Percentiles rank a stretch among this genome's conserved stretches.
Conservation (phyloP, 306 rosid genomes). For the Lathyrus sativus region DNA sequence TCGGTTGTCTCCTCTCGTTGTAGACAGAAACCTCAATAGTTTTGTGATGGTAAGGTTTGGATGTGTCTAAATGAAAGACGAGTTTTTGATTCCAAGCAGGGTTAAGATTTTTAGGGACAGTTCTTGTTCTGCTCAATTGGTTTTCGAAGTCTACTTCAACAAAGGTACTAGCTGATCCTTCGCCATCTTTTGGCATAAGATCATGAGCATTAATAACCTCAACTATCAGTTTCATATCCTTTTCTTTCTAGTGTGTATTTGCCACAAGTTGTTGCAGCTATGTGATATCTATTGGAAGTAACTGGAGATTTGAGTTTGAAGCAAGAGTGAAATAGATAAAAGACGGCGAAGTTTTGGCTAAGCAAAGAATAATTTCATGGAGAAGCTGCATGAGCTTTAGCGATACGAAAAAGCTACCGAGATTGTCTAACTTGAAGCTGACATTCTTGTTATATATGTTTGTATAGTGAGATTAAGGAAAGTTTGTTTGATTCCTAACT, state of each 20-base stretch:
- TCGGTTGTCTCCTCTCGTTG: constrained; percentile 51
- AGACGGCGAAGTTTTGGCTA: constrained; percentile 35
- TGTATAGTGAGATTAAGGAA: background rate
- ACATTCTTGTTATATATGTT: background rate
- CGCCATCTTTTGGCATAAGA: constrained; percentile 71
- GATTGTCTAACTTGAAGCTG: background rate
- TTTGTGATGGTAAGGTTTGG: constrained; percentile 50
- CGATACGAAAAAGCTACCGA: background rate
- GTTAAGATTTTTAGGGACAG: constrained; percentile 64
- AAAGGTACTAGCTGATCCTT: constrained; percentile 66
- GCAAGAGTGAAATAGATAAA: constrained; percentile 46
- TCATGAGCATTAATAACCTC: constrained; percentile 69
- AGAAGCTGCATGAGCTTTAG: constrained; percentile 49
- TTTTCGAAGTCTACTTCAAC: constrained; percentile 68
- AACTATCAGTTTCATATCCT: constrained; percentile 66
- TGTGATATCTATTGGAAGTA: constrained; percentile 49
- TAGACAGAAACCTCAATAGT: constrained; percentile 55
- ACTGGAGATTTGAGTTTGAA: constrained; percentile 54
- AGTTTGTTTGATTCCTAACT: constrained; percentile 33
- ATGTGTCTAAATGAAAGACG: constrained; percentile 47
- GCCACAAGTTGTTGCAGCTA: constrained; percentile 44
- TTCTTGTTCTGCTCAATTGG: constrained; percentile 57
- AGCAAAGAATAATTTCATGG: constrained; percentile 67
- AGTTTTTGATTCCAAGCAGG: constrained; percentile 70
- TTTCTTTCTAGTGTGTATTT: constrained; percentile 17